Base-by-base conservation (phyloP, 192 early-diverging fungal species). In the Umbelopsis vinacea region DNA sequence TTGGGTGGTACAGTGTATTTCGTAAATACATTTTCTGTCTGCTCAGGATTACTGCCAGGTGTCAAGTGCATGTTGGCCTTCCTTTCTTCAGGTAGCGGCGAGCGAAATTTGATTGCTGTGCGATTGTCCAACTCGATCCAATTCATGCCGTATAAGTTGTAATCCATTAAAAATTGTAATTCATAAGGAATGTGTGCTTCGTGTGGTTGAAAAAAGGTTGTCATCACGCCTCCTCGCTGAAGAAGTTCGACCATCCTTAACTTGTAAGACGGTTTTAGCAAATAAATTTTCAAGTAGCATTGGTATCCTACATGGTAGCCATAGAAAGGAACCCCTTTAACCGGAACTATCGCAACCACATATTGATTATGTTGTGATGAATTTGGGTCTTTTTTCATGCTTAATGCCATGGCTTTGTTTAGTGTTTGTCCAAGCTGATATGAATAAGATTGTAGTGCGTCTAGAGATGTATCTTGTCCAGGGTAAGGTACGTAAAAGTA, bases 291-390 rank as follows among this genome's bases (percentile, higher is more conserved):
- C 46, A 96, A 83, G 71, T 93, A 97, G 33, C 79, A 85, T 0
- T 72, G 75, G 67, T 95, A 91, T 1, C 81, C 80, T 10, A 84
- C 76, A 68, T 91, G 88, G 77, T 94, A 94, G 7, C 96, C 96
- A 79, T 98, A 98, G 74, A 95, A 95, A 2, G 93, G 91, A 0
- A 94, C 78, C 0, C 93, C 96, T 73, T 92, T 92, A 37, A 93
- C 88, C 1, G 89, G 86, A 14, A 82, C 71, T 47, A 96, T 89
- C 2, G 90, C 92, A 0, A 88, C 89, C 15, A 97, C 79, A 40
- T 86, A 84, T 24, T 81, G 80, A 14, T 70, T 73, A 10, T 69
- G 67, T 11, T 69, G n/a, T 29, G 8, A 17, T 68, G 40, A 47
- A 60, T 67, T 72, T 68, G 47, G 76, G 75, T 35, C 71, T 33